Base-by-base conservation (phyloP, 768 basidiomycete species). In the Cystoderma amianthinum region DNA sequence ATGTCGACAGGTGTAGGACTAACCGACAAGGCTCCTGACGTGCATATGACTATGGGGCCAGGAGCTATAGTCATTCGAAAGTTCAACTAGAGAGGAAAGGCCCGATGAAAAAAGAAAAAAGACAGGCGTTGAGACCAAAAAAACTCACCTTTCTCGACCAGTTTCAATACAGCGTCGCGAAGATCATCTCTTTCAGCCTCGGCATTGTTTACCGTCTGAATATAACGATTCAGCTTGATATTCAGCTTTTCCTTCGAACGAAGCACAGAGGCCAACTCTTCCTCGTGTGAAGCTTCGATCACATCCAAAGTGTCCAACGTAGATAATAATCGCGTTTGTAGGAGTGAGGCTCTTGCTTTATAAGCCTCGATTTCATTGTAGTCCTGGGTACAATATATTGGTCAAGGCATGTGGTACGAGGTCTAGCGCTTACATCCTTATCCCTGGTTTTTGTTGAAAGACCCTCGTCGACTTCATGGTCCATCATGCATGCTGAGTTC, bases 71-170 rank as follows among this genome's bases (percentile, higher is more conserved):
- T n/a, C n/a, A n/a, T n/a, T n/a, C n/a, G n/a, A n/a, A n/a, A n/a
- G n/a, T n/a, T n/a, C n/a, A n/a, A n/a, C n/a, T n/a, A n/a, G n/a
- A n/a, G n/a, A n/a, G n/a, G n/a, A n/a, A n/a, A n/a, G n/a, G n/a
- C n/a, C n/a, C n/a, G n/a, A n/a, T n/a, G n/a, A n/a, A n/a, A n/a
- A n/a, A n/a, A n/a, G n/a, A n/a, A 38, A 11, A 19, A 34, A 17
- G 17, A 21, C 28, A 17, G 25, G 36, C 6, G 22, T 36, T 43
- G 24, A 33, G 39, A 37, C 15, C 21, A 28, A 20, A 23, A 13
- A 18, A 15, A 61, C 74, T 30, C 48, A 81, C 81, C 74, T 75
- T 76, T 79, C 55, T 78, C 66, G n/a, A 78, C 66, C 30, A 82
- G 52, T 38, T 68, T 55, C 37, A 65, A 48, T 1, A 82, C 74